Evolutionary conservation across 169 alveolate species (phyloP).

Genomic region (Blepharisma undulans): DNA sequence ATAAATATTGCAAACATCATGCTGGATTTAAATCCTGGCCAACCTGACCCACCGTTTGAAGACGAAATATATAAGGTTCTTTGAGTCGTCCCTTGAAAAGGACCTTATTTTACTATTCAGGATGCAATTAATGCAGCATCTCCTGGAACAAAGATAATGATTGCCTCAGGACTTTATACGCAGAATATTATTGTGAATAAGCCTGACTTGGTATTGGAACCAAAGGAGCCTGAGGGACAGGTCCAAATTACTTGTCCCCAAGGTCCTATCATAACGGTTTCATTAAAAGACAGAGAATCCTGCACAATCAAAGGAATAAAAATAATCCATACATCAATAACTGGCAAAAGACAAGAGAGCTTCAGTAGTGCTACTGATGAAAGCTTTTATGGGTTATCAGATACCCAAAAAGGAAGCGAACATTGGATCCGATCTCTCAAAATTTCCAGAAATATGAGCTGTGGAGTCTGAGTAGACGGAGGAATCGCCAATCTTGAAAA

Average conservation of each 20-base stretch:
- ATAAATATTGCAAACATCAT: not conserved
- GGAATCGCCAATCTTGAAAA: constrained; percentile 59
- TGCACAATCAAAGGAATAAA: constrained; percentile 7
- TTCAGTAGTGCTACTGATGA: not conserved
- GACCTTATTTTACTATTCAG: constrained; percentile 54
- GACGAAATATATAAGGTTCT: constrained; percentile 1
- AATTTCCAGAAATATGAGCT: constrained; percentile 53
- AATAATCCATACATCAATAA: not conserved
- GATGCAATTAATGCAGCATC: constrained; percentile 65
- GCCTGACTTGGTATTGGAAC: constrained; percentile 9
- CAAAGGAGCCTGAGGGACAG: not conserved
- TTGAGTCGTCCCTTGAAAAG: constrained; percentile 42
- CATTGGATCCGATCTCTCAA: constrained; percentile 56
- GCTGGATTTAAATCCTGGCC: constrained; percentile 29
- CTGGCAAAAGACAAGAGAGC: not conserved
- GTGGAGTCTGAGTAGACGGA: constrained; percentile 52
- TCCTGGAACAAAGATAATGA: not conserved
- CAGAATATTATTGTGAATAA: not conserved
- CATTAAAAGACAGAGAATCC: not conserved
- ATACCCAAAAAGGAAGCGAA: not conserved
- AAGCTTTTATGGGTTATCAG: not conserved
- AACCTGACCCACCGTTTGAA: constrained; percentile 42
- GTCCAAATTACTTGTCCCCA: constrained; percentile 23
- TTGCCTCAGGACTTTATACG: constrained; percentile 6
- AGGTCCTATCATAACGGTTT: constrained; percentile 10